Percentiles rank a stretch among this genome's conserved stretches.
Evolutionary conservation across 768 basidiomycete genomes (phyloP).

Genomic region (Termitomyces sp.): DNA sequence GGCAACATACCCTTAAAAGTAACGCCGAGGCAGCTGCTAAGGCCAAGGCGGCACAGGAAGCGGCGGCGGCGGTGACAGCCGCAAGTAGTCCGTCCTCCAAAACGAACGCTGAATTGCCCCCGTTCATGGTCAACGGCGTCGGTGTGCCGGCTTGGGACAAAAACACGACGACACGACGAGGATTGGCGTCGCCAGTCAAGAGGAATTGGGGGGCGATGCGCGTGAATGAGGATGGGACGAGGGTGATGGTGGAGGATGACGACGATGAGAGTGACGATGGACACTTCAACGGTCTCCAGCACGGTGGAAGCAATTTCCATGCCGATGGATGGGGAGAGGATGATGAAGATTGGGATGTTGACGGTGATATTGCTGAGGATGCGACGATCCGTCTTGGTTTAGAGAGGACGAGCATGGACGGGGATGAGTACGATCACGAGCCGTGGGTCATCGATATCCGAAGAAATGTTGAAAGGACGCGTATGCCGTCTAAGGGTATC

Average conservation of each 20-base stretch:
- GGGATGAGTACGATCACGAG: slow-evolving; percentile 55
- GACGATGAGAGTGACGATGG: slow-evolving; percentile 54
- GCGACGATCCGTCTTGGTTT: slow-evolving; percentile 64
- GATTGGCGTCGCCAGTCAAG: slow-evolving; percentile 39
- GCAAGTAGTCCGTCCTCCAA: slow-evolving; percentile 24
- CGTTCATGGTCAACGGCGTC: slow-evolving; percentile 16
- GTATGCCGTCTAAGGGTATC: slow-evolving; percentile 75
- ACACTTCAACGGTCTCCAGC: slow-evolving; percentile 35
- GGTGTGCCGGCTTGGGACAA: slow-evolving; percentile 74
- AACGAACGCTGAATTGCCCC: slow-evolving; percentile 21
- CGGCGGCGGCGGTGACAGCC: slow-evolving; percentile 29
- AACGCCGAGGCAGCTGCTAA: slow-evolving; percentile 75
- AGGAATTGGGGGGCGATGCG: slow-evolving; percentile 26
- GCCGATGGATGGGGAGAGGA: slow-evolving; percentile 67
- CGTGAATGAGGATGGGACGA: slow-evolving; percentile 63
- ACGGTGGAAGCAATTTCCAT: slow-evolving; percentile 34
- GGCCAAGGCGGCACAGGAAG: slow-evolving; percentile 54
- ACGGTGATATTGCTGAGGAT: slow-evolving; percentile 65
- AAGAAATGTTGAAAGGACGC: slow-evolving; percentile 62
- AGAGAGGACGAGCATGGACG: slow-evolving; percentile 42
- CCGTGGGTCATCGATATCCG: slow-evolving; percentile 77
- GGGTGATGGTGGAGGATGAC: slow-evolving; percentile 68
- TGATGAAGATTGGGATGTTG: slow-evolving; percentile 73
- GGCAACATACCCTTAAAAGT: slow-evolving; percentile 88
- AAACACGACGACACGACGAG: slow-evolving; percentile 63